A percentile compares a stretch with the other conserved stretches of the same genome.
Evolutionary conservation across 1,139 yeast species (phyloP).

Genomic region (Blastobotrys illinoisensis): DNA sequence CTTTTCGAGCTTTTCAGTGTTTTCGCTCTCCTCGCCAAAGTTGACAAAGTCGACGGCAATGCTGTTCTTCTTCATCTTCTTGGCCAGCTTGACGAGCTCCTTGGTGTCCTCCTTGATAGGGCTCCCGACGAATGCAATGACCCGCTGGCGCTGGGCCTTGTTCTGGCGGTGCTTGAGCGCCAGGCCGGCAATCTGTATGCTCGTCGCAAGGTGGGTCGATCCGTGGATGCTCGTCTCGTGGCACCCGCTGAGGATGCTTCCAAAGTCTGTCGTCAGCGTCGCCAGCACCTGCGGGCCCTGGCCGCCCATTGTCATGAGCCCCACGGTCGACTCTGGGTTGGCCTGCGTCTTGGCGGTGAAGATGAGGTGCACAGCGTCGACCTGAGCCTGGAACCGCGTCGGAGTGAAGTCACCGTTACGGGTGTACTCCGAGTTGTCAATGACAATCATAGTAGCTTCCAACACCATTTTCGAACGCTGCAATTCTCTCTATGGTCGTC

Average conservation of each 20-base stretch:
- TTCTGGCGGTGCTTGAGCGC: conserved; percentile 96
- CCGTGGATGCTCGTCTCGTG: conserved; percentile 80
- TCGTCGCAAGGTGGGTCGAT: conserved; percentile 63
- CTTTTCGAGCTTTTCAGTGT: conserved; percentile 74
- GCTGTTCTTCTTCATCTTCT: conserved; percentile 88
- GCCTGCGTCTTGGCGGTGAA: conserved; percentile 82
- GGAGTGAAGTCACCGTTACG: conserved; percentile 92
- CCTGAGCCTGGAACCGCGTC: conserved; percentile 87
- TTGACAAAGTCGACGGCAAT: conserved; percentile 86
- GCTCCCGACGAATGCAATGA: conserved; percentile 83
- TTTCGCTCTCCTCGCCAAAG: conserved; percentile 82
- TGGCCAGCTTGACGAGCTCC: conserved; percentile 79
- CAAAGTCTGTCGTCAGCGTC: conserved; percentile 83
- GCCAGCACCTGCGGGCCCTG: conserved; percentile 77
- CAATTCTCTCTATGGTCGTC: neutral
- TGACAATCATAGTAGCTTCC: conserved; percentile 92
- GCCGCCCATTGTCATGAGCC: conserved; percentile 84
- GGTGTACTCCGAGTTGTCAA: conserved; percentile 94
- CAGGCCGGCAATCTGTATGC: conserved; percentile 92
- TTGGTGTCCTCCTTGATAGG: conserved; percentile 69
- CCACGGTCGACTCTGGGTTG: conserved; percentile 93
- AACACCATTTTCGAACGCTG: conserved; percentile 56
- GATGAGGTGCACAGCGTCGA: conserved; percentile 84
- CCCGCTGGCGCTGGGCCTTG: conserved; percentile 86
- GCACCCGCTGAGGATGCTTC: conserved; percentile 80